Evolutionary conservation across 371 early-diverging fungal genomes (phyloP).

Genomic region (Mortierella sp.): DNA sequence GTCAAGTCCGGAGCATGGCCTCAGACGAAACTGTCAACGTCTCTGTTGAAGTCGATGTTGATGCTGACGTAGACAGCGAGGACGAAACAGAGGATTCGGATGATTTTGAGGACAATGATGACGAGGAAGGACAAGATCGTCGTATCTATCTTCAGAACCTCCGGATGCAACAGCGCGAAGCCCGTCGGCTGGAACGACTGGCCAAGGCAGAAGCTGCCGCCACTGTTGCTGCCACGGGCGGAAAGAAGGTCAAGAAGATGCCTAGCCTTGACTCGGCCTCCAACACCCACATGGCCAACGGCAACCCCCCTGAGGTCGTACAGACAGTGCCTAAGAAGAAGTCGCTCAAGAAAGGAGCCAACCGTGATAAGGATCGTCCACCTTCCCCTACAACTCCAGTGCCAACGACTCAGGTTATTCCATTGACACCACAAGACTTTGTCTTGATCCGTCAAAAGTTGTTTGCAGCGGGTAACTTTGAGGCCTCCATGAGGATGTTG

Average conservation of each 20-base stretch:
- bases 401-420: conserved; percentile 48
- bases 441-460: conserved; percentile 51
- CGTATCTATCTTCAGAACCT: conserved; percentile 46
- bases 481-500: conserved; percentile 51
- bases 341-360: conserved; percentile 24
- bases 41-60: conserved; percentile 6
- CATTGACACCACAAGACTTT: conserved; percentile 42
- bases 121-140: conserved; percentile 50
- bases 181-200: conserved; percentile 48
- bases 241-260: conserved; percentile 6
- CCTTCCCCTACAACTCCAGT: conserved; percentile 46
- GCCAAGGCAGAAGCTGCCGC: conserved; percentile 8
- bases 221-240: neutral
- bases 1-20: too few species aligned
- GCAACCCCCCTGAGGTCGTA: neutral
- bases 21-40: neutral
- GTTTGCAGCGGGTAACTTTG: conserved; percentile 52
- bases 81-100: conserved; percentile 44
- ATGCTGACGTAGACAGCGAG: conserved; percentile 22
- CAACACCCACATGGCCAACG: neutral
- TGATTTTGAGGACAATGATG: conserved; percentile 44
- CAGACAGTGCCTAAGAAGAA: conserved; percentile 15
- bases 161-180: conserved; percentile 34
- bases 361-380: conserved; percentile 27
- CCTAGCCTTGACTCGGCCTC: conserved; percentile 17